phyloP scores from a whole-genome alignment of 345 rosid species.

The Carallia brachiata region DNA sequence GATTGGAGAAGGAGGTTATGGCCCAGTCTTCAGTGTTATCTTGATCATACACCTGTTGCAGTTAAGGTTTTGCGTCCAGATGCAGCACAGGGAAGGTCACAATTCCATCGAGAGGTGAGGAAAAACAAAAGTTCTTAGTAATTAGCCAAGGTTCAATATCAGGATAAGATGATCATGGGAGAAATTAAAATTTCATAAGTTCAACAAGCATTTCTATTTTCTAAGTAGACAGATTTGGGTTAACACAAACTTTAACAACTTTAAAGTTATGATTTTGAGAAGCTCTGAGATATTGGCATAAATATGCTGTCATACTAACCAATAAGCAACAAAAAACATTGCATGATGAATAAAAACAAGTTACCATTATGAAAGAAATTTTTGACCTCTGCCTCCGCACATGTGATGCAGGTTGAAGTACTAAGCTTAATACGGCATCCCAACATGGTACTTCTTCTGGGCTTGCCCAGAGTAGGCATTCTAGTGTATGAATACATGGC shows the following conservation, averaged over 20 bases:
- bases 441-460: conserved; percentile 89
- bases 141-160: neutral
- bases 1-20: conserved; percentile 97
- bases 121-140: neutral
- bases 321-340: too few relatives aligned
- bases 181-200: too few relatives aligned
- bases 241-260: too few relatives aligned
- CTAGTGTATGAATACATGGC: conserved; percentile 91
- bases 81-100: conserved; percentile 93
- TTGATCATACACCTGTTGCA: conserved; percentile 85
- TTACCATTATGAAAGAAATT: neutral
- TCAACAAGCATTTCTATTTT: too few relatives aligned
- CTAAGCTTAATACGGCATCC: conserved; percentile 95
- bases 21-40: conserved; percentile 78
- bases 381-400: neutral
- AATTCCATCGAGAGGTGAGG: conserved; percentile 83
- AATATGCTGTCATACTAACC: too few relatives aligned
- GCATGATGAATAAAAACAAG: neutral
- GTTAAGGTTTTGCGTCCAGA: conserved; percentile 86
- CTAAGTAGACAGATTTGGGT: too few relatives aligned
- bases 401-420: conserved; percentile 60
- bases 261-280: too few relatives aligned
- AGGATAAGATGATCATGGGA: too few relatives aligned
- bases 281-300: too few relatives aligned
- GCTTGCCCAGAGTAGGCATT: conserved; percentile 93